Conservation (phyloP, 1,284 basidiomycete species). For the Fistulina hepatica region DNA sequence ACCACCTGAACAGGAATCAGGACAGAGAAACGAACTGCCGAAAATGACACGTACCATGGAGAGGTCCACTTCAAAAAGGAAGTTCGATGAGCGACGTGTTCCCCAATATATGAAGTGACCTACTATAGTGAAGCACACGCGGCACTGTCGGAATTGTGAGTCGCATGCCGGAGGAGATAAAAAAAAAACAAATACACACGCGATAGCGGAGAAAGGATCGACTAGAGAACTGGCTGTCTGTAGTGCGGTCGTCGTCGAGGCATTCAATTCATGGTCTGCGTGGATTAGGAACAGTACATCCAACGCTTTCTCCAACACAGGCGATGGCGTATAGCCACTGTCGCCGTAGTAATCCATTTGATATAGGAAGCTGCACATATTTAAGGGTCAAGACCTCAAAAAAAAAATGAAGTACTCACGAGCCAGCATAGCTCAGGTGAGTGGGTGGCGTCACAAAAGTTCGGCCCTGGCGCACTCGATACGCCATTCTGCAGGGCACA, state of each 20-base stretch:
- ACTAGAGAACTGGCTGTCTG: slow-evolving; percentile 82
- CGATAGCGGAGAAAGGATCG: slow-evolving; percentile 78
- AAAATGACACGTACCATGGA: slow-evolving; percentile 43
- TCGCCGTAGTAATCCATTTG: slow-evolving; percentile 76
- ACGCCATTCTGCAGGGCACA: slow-evolving; percentile 56
- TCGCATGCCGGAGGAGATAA: slow-evolving; percentile 2
- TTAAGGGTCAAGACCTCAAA: too few species aligned
- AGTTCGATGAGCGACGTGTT: slow-evolving; percentile 4
- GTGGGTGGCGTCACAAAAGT: slow-evolving; percentile 80
- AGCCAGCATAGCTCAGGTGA: slow-evolving; percentile 72
- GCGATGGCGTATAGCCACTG: slow-evolving; percentile 66
- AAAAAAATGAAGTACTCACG: slow-evolving; percentile 34
- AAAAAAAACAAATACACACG: slow-evolving; percentile 30
- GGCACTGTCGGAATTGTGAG: slow-evolving; percentile 33
- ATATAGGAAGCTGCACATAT: slow-evolving; percentile 59
- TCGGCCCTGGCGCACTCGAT: slow-evolving; percentile 78
- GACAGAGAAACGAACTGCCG: slow-evolving; percentile 5
- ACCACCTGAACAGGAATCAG: slow-evolving; percentile 38
- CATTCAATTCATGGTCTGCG: slow-evolving; percentile 83
- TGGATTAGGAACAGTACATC: slow-evolving; percentile 81
- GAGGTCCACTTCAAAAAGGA: slow-evolving; percentile 48
- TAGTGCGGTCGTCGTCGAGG: slow-evolving; percentile 71
- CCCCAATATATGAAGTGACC: slow-evolving; percentile 22
- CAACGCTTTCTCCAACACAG: slow-evolving; percentile 73
- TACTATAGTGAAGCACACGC: slow-evolving; percentile 78